Base-by-base conservation (phyloP, 164 flowering plant species). In the Berberis vulgaris region DNA sequence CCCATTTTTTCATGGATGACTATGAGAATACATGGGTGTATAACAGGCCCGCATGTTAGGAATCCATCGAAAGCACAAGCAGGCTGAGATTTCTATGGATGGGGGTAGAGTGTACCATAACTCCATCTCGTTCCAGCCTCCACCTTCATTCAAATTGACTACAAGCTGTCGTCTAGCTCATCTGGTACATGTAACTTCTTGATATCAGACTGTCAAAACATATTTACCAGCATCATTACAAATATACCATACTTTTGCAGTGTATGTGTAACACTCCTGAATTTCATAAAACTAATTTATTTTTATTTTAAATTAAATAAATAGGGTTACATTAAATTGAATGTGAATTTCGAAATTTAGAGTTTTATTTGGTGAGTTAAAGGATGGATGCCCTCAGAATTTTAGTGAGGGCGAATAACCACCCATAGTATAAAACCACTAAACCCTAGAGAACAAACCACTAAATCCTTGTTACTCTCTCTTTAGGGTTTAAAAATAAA, bases 101-200 rank as follows among this genome's bases (percentile, higher is more conserved):
- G 38, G 41, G 8, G 38, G 40, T 9, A 46, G 41, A 1, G 39
- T 8, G 2, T 60, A 13, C 2, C 8, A 44, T 38, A n/a, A 40
- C 26, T 38, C 63, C 5, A 44, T 41, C 45, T 12, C 9, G 13
- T 3, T 58, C 44, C 13, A 2, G 4, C 4, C 45, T 40, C 44
- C 11, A 11, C 8, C 47, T 41, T 38, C 10, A 41, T 55, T 42
- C 42, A 43, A 8, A 44, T 43, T 54, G 54, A 69, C 69, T 76
- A 85, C 72, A 80, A 61, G 72, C 65, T 66, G 61, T 86, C 98
- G 64, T 84, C 91, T 46, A 87, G 45, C 49, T 93, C 98, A 72
- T 93, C 97, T 11, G 98, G 97, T 64, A 89, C 94, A 71, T 76
- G 90, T 80, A 93, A 69, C 83, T 90, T 93, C 58, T 93, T 96